phyloP scores from a whole-genome alignment of 2,329 filamentous ascomycete species.

The Amylocarpus encephaloides region DNA sequence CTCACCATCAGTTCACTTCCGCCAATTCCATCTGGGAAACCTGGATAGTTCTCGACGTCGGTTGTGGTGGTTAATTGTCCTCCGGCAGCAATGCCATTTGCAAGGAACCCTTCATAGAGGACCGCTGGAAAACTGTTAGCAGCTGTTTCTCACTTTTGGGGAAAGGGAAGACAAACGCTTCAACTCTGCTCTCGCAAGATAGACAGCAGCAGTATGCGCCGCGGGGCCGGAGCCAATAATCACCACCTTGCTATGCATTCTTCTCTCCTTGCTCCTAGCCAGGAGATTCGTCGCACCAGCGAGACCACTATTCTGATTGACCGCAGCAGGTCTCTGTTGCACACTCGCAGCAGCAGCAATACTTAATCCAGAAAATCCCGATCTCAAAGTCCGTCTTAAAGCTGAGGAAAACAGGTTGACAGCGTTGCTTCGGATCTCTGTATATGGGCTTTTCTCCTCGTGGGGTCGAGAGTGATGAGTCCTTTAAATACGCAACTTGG shows the following conservation, averaged over 20 bases:
- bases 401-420: conserved; percentile 90
- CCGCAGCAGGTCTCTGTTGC: conserved; percentile 48
- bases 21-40: conserved; percentile 84
- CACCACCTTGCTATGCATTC: conserved; percentile 90
- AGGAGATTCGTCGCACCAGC: conserved; percentile 20
- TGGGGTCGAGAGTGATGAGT: neutral
- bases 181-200: conserved; percentile 88
- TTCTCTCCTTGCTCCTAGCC: conserved; percentile 37
- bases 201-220: conserved; percentile 94
- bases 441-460: neutral
- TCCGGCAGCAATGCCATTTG: conserved; percentile 91
- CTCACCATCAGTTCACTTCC: conserved; percentile 73
- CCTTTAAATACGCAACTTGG: neutral
- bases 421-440: conserved; percentile 31
- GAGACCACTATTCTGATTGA: conserved; percentile 16
- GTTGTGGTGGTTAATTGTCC: conserved; percentile 98
- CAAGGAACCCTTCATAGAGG: conserved; percentile 96
- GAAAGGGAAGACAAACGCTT: conserved; percentile 47
- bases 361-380: conserved; percentile 65
- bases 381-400: conserved; percentile 70
- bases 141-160: neutral
- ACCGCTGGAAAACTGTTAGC: conserved; percentile 49
- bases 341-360: conserved; percentile 62
- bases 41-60: conserved; percentile 96
- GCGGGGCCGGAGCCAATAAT: conserved; percentile 94